phyloP scores from a whole-genome alignment of 371 early-diverging fungal species.

The Mortierella sp. region DNA sequence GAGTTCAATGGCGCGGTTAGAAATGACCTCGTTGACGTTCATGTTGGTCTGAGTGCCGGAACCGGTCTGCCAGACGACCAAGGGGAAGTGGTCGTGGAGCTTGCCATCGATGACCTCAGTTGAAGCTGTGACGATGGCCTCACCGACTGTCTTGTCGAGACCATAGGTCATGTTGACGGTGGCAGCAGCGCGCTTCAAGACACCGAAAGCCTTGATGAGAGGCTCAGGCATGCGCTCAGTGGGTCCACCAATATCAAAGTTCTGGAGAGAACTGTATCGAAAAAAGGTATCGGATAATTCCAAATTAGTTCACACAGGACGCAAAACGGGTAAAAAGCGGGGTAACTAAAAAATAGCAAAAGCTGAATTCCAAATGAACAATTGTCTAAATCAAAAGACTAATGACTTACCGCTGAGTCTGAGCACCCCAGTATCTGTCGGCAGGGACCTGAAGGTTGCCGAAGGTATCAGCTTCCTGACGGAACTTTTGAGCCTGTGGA shows the following conservation, averaged over 20 bases:
- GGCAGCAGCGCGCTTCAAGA: conserved; percentile 95
- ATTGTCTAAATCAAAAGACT: not conserved
- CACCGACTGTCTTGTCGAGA: conserved; percentile 80
- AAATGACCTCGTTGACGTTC: conserved; percentile 95
- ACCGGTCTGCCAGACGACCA: conserved; percentile 98
- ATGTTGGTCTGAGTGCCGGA: conserved; percentile 98
- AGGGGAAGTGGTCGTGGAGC: conserved; percentile 92
- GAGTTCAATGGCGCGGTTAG: conserved; percentile 96
- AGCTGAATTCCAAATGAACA: not conserved
- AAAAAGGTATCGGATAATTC: not conserved
- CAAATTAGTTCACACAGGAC: not conserved
- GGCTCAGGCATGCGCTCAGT: conserved; percentile 95
- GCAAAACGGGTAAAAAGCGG: conserved; percentile 21
- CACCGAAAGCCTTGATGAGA: conserved; percentile 92
- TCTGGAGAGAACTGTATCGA: conserved; percentile 78
- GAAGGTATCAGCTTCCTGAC: conserved; percentile 93
- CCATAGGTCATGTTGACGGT: conserved; percentile 91
- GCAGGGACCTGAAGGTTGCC: conserved; percentile 94
- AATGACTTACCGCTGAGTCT: conserved; percentile 87
- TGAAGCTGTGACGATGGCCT: conserved; percentile 90
- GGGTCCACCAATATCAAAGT: conserved; percentile 96
- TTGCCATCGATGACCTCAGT: conserved; percentile 92
- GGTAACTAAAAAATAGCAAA: conserved; percentile 13
- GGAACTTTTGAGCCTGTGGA: conserved; percentile 68
- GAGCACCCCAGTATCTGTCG: conserved; percentile 97